phyloP scores from a whole-genome alignment of 805 yeast species.

The Wickerhamiella azyma region DNA sequence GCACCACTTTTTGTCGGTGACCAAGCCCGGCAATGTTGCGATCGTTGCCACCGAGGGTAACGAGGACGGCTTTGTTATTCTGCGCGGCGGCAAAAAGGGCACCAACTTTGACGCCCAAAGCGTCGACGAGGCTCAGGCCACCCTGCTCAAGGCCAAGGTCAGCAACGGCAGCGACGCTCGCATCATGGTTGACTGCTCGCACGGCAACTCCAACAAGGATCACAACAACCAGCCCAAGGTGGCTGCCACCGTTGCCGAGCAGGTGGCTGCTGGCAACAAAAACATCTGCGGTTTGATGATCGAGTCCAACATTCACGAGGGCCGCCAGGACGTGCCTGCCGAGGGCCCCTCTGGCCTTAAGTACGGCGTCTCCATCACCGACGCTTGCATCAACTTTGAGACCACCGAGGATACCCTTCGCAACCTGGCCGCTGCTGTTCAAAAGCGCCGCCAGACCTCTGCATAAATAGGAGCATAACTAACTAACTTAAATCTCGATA shows the following conservation, averaged over 20 bases:
- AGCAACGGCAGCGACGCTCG: slow-evolving; percentile 30
- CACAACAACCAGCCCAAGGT: slow-evolving; percentile 89
- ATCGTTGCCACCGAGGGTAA: slow-evolving; percentile 94
- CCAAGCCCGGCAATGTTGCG: slow-evolving; percentile 92
- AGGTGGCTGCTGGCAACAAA: slow-evolving; percentile 59
- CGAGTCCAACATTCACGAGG: slow-evolving; percentile 82
- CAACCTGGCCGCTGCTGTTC: slow-evolving; percentile 65
- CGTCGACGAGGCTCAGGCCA: slow-evolving; percentile 51
- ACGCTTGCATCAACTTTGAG: slow-evolving; percentile 90
- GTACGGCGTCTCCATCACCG: slow-evolving; percentile 95
- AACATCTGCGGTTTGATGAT: slow-evolving; percentile 90
- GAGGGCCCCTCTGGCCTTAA: slow-evolving; percentile 59
- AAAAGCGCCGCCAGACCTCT: slow-evolving; percentile 59
- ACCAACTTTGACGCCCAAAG: slow-evolving; percentile 76
- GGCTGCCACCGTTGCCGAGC: slow-evolving; percentile 62
- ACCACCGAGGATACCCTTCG: slow-evolving; percentile 61
- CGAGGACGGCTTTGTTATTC: slow-evolving; percentile 73
- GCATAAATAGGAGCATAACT: too few relatives aligned
- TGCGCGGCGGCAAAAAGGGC: slow-evolving; percentile 91
- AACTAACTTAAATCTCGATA: too few relatives aligned
- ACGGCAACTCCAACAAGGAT: slow-evolving; percentile 86
- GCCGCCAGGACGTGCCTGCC: slow-evolving; percentile 77
- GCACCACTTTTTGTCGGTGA: slow-evolving; percentile 88
- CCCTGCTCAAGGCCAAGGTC: slow-evolving; percentile 34
- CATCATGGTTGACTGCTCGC: slow-evolving; percentile 95